These are phyloP conservation scores for Austroboletus rostrupii DNA, from an alignment of 1,284 basidiomycete genomes.

Conservation along the genomic window DNA sequence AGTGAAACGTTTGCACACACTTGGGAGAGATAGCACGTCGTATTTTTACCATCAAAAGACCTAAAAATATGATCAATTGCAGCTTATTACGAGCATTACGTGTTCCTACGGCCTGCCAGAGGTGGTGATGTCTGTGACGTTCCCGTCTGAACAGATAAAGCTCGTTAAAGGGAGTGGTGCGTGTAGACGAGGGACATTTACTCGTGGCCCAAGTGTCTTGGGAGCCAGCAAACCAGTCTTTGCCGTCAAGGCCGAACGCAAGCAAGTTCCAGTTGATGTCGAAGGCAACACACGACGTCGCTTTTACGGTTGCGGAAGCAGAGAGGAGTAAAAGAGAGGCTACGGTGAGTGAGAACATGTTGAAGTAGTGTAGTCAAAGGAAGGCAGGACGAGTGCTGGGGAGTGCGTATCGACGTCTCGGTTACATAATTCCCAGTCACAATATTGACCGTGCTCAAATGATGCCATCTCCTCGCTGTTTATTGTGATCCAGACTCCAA, in stretches of 20 bases:
- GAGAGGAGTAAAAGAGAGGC: slow-evolving; percentile 57
- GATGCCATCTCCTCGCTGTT: too few relatives aligned
- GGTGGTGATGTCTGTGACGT: slow-evolving; percentile 60
- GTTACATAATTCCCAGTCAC: neutral
- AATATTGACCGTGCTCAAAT: neutral
- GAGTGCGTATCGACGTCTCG: neutral
- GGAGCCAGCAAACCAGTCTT: slow-evolving; percentile 69
- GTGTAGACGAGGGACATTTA: slow-evolving; percentile 25
- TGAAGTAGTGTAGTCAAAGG: neutral
- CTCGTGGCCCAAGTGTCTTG: slow-evolving; percentile 62
- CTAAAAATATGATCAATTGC: slow-evolving; percentile 33
- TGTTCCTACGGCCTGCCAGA: slow-evolving; percentile 62
- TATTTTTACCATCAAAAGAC: slow-evolving; percentile 62
- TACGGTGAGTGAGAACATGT: slow-evolving; percentile 46
- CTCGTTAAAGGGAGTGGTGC: neutral
- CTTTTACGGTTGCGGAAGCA: slow-evolving; percentile 36
- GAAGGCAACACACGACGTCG: slow-evolving; percentile 63
- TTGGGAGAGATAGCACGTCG: slow-evolving; percentile 71
- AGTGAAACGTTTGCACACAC: slow-evolving; percentile 28
- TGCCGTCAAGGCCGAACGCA: slow-evolving; percentile 68
- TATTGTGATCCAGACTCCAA: too few relatives aligned
- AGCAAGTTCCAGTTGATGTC: slow-evolving; percentile 68
- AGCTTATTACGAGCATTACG: neutral
- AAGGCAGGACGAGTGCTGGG: too few relatives aligned
- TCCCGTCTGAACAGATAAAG: slow-evolving; percentile 35